These are phyloP conservation scores for Aspergillus novofumigatus DNA, from an alignment of 2,329 filamentous ascomycete species.

Conservation along the genomic window DNA sequence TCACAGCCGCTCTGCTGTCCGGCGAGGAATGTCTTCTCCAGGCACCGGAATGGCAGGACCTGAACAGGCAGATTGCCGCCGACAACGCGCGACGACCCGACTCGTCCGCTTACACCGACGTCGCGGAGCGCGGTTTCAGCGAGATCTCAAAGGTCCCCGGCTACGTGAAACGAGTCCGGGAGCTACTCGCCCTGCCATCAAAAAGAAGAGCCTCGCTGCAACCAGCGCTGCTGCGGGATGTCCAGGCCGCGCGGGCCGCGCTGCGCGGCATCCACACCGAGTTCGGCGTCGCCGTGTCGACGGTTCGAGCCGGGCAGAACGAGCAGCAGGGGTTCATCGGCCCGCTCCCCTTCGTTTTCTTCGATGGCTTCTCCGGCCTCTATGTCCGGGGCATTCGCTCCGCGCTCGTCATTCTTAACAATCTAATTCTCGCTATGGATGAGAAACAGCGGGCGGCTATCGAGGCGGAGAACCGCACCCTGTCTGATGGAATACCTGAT, in stretches of 20 bases:
- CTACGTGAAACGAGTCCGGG: slow-evolving; percentile 18
- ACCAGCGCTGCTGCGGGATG: slow-evolving; percentile 13
- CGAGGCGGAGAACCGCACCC: slow-evolving; percentile 12
- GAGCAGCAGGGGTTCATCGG: slow-evolving; percentile 16
- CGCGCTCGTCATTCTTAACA: slow-evolving; percentile 18
- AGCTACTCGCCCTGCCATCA: slow-evolving; percentile 7
- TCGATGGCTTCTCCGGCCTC: slow-evolving; percentile 17
- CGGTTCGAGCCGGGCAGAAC: slow-evolving; percentile 15
- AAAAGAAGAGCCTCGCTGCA: slow-evolving; percentile 8
- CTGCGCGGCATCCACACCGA: slow-evolving; percentile 24
- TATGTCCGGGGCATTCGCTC: slow-evolving; percentile 18
- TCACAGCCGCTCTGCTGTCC: slow-evolving; percentile 30
- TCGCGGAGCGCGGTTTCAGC: slow-evolving; percentile 26
- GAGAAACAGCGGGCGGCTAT: slow-evolving; percentile 13
- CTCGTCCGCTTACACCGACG: slow-evolving; percentile 26
- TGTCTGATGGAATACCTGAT: slow-evolving; percentile 4
- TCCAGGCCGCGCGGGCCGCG: slow-evolving; percentile 17
- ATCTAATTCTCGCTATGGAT: slow-evolving; percentile 17
- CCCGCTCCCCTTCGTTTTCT: slow-evolving; percentile 18
- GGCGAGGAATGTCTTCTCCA: slow-evolving; percentile 34
- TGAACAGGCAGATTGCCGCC: slow-evolving; percentile 25
- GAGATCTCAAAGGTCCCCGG: slow-evolving; percentile 27
- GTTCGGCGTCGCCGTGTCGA: slow-evolving; percentile 21
- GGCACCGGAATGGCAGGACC: slow-evolving; percentile 31
- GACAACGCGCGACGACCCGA: slow-evolving; percentile 25